Evolutionary conservation across 495 filamentous ascomycete species (phyloP), one percentile per base, ranked within the genome.

Genomic region (Xylaria nigripes): DNA sequence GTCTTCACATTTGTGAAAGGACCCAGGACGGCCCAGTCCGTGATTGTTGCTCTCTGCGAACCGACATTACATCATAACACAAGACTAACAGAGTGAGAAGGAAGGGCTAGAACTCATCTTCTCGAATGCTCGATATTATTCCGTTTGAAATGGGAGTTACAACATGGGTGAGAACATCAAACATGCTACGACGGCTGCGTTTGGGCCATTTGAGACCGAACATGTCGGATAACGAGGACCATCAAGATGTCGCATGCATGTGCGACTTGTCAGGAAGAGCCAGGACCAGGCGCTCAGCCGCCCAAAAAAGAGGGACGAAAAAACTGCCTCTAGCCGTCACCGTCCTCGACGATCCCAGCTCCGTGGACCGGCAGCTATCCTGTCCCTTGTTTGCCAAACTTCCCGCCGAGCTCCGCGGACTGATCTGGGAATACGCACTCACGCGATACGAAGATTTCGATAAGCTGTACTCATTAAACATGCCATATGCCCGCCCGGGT

Each of bases 351-450:
- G 53, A 55, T 23, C 42, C 54, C 24, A 48, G 41, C 19, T 48
- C 45, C 15, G 54, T 65, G 23, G 12, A 61, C 40, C 48, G 48
- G 10, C 58, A 66, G 44, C 41, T 38, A 9, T 2, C 13, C 43
- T 58, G 43, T n/a, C 61, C 53, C 24, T 43, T 63, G n/a, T 61
- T 59, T 18, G 18, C 54, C 29, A 60, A 55, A 21, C 64, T 67
- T 32, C 61, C 64, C 0, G 51, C 47, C 25, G 64, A 67, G 40
- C 19, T 67, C 1, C 64, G 64, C 13, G 61, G 60, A 12, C 13
- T 64, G 34, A 59, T 67, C 21, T 67, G 64, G 64, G 42, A 54
- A 24, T 62, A 58, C 10, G 48, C 59, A 21, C 55, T 67, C n/a
- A 46, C 57, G n/a, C 45, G 49, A 1, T 67, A 62, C 18, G 61